Conservation (phyloP, 257 asterid species). For the Nicotiana benthamiana region DNA sequence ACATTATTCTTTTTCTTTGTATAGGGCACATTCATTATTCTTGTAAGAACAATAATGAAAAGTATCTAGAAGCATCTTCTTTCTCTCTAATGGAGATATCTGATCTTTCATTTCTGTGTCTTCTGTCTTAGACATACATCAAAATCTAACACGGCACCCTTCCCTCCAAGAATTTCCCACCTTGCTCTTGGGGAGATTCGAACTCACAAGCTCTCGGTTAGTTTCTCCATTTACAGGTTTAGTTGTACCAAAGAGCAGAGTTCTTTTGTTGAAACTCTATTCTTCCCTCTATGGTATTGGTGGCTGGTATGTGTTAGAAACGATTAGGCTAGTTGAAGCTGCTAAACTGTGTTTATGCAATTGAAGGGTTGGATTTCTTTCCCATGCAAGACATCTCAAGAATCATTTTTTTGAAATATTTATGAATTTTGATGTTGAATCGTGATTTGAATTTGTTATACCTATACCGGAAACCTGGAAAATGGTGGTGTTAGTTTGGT, state of each 20-base stretch:
- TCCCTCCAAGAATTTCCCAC: too few relatives aligned
- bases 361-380: background rate
- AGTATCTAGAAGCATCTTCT: too few relatives aligned
- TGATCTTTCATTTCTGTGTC: too few relatives aligned
- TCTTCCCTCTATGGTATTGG: background rate
- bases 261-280: background rate
- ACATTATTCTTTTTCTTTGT: too few relatives aligned
- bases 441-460: background rate
- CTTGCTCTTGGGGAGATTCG: too few relatives aligned
- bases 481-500: background rate
- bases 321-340: background rate
- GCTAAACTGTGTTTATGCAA: background rate
- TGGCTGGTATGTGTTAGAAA: background rate
- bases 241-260: background rate
- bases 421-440: background rate
- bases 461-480: background rate
- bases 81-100: too few relatives aligned
- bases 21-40: too few relatives aligned
- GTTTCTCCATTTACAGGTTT: background rate
- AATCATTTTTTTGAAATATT: background rate
- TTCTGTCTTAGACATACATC: too few relatives aligned
- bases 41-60: too few relatives aligned
- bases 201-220: too few relatives aligned
- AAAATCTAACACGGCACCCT: too few relatives aligned
- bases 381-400: background rate